Conservation (phyloP, 1,284 basidiomycete species). For the Kalmanozyma brasiliensis region DNA sequence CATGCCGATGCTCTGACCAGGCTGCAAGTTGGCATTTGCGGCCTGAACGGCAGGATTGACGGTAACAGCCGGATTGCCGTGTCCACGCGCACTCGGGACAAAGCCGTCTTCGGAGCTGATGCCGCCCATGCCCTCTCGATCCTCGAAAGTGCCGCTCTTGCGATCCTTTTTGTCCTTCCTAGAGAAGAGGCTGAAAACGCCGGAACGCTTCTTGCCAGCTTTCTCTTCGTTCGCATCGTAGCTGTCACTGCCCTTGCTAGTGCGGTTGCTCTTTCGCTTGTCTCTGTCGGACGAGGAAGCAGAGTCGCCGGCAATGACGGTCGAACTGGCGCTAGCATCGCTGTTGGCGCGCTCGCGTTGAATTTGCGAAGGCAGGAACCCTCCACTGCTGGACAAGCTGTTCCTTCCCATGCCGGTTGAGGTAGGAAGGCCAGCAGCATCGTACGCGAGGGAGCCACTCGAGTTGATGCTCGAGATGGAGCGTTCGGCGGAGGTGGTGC, state of each 20-base stretch:
- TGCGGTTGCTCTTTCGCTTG: slow-evolving; percentile 50
- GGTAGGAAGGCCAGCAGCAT: slow-evolving; percentile 22
- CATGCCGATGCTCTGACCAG: slow-evolving; percentile 51
- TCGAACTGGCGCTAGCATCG: slow-evolving; percentile 49
- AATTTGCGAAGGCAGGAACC: slow-evolving; percentile 58
- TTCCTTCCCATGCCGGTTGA: slow-evolving; percentile 35
- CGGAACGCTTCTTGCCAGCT: slow-evolving; percentile 60
- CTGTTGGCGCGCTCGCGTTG: slow-evolving; percentile 55
- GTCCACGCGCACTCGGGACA: slow-evolving; percentile 10
- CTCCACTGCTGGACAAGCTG: slow-evolving; percentile 44
- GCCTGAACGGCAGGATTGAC: slow-evolving; percentile 33
- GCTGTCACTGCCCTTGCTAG: slow-evolving; percentile 44
- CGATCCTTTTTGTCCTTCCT: slow-evolving; percentile 64
- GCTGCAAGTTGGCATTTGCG: slow-evolving; percentile 36
- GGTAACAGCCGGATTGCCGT: slow-evolving; percentile 15
- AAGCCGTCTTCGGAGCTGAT: slow-evolving; percentile 52
- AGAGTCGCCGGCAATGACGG: slow-evolving; percentile 28
- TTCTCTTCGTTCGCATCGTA: slow-evolving; percentile 55
- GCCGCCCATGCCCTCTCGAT: slow-evolving; percentile 48
- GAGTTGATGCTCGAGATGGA: slow-evolving; percentile 48
- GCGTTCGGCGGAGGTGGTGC: slow-evolving; percentile 47
- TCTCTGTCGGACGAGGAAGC: slow-evolving; percentile 36
- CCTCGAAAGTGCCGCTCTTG: slow-evolving; percentile 55
- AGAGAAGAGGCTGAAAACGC: slow-evolving; percentile 63
- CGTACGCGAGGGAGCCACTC: slow-evolving; percentile 12